Evolutionary conservation across 257 asterid species (phyloP).

Genomic region (Henckelia pumila): DNA sequence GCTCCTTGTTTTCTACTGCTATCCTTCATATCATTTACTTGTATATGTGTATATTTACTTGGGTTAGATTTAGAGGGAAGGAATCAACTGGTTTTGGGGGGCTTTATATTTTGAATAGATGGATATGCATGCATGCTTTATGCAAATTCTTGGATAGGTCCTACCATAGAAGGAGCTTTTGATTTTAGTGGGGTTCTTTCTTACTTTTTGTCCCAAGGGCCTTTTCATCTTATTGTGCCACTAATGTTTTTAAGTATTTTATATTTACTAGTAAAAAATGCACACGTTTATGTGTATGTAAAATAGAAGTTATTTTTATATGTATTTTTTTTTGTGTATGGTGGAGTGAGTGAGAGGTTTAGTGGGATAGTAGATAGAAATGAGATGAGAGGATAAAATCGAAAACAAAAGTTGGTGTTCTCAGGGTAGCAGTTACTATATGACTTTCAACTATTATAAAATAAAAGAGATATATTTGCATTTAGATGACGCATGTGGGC

Average conservation of each 20-base stretch:
- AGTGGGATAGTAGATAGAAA: too few species aligned
- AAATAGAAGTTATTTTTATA: too few species aligned
- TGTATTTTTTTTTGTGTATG: too few species aligned
- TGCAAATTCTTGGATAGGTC: constrained; percentile 44
- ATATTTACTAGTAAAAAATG: neutral
- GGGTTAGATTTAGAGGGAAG: constrained; percentile 5
- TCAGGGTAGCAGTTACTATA: too few species aligned
- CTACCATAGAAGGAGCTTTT: constrained; percentile 44
- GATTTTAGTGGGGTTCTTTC: constrained; percentile 37
- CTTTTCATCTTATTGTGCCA: neutral
- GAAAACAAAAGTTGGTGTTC: too few species aligned
- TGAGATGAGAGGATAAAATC: too few species aligned
- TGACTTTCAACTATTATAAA: too few species aligned
- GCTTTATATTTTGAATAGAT: constrained; percentile 36
- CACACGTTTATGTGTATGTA: too few species aligned
- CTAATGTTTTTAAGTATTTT: too few species aligned
- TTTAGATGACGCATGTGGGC: neutral
- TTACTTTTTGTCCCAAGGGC: constrained; percentile 36
- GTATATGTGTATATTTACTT: neutral
- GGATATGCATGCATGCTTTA: constrained; percentile 15
- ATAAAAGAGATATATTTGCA: too few species aligned
- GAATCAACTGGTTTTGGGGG: constrained; percentile 17
- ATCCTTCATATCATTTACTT: constrained; percentile 41
- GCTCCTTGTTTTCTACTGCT: constrained; percentile 62
- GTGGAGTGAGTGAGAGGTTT: too few species aligned